A percentile compares a stretch with the other conserved stretches of the same genome.
phyloP scores from a whole-genome alignment of 2,329 filamentous ascomycete species.

The Aspergillus tanneri region DNA sequence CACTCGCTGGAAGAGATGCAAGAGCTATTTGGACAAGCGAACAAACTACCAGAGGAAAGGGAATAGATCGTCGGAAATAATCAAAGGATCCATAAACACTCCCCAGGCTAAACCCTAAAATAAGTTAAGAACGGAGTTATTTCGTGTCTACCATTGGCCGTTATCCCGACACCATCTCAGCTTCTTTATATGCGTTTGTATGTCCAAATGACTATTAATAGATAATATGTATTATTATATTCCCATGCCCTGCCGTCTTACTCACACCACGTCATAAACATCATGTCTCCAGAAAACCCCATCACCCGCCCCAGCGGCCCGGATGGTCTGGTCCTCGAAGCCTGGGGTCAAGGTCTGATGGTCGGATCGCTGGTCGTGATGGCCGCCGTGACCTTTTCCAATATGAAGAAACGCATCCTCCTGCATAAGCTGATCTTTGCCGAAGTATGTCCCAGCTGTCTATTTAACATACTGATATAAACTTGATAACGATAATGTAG shows the following conservation, averaged over 20 bases:
- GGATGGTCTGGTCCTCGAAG: constrained; percentile 44
- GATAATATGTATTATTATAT: no score
- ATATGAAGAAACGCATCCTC: constrained; percentile 50
- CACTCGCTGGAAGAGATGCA: constrained; percentile 49
- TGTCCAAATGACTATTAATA: no score
- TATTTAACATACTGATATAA: background rate
- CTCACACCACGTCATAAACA: no score
- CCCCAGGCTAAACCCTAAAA: no score
- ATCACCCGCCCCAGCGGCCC: constrained; percentile 26
- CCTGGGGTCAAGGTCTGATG: constrained; percentile 52
- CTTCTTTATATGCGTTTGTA: no score
- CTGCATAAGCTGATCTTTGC: constrained; percentile 53
- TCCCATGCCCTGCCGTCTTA: no score
- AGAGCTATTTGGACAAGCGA: constrained; percentile 32
- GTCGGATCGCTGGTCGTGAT: constrained; percentile 52
- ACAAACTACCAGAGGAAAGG: constrained; percentile 9
- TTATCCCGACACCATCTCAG: no score
- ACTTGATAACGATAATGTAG: constrained; percentile 47
- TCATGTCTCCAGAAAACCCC: constrained; percentile 14
- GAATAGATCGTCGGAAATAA: background rate
- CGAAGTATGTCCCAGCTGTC: constrained; percentile 36
- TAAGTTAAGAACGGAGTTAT: no score
- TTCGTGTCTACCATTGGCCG: no score
- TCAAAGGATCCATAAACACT: no score
- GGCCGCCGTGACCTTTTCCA: constrained; percentile 50